Base-by-base conservation (phyloP, 2,329 filamentous ascomycete species). In the Scorias spongiosa region DNA sequence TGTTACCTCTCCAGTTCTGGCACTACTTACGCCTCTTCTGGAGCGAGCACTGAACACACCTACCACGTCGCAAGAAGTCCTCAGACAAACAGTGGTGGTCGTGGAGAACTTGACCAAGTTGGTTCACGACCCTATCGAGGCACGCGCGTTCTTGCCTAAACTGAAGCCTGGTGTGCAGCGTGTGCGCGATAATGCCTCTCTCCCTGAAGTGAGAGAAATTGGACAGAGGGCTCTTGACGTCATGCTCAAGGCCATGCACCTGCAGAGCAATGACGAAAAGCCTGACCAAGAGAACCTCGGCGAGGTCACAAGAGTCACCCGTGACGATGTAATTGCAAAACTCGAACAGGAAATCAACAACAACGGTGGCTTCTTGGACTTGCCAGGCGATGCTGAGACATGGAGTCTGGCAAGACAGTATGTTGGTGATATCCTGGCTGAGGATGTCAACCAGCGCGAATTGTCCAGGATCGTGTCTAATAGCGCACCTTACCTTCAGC, bases 51-150 rank as follows among this genome's bases (percentile, higher is more conserved):
- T 98, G 48, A 95, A 95, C 70, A 89, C 81, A 48, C 91, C 89
- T 8, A 77, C 77, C 12, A 98, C 91, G 4, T 75, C 84, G 2
- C 91, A 98, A 63, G 91, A 98, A 67, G 88, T 96, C 17, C 73
- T 95, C 44, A 82, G 91, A 48, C 89, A 95, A 67, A 94, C 91
- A 2, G 87, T 93, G 28, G 87, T 98, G 44, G 93, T 98, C 42
- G 84, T 91, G 15, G 91, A 98, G 69, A 98, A 98, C 68, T 71
- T 98, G 69, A 98, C 91, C 48, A 96, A 94, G 70, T 78, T 98
- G 29, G 91, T 98, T 26, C 91, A 98, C 64, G 88, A 85, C 62
- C 91, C 91, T 11, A 78, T 94, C 47, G 91, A 98, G 69, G 91
- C 91, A 29, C 77, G 91, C 52, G 85, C 85, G 44, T 98, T 98